Percentiles rank a stretch among this genome's conserved stretches.
Conservation (phyloP, 2,329 filamentous ascomycete species). For the Sporothrix brasiliensis region DNA sequence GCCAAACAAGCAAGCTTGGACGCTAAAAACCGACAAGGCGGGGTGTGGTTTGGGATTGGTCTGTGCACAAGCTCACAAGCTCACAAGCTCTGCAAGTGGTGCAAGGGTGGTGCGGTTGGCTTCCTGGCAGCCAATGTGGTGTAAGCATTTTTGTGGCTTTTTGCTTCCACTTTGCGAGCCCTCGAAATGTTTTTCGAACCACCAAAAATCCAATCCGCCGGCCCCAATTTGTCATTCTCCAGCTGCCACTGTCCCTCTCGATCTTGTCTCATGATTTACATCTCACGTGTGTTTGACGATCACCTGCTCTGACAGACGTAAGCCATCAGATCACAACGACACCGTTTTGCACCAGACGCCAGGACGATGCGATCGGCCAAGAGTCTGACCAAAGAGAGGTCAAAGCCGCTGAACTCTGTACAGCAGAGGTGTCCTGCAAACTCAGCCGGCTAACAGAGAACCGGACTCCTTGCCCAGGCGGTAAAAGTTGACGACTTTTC, state of each 20-base stretch:
- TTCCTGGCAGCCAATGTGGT: no score
- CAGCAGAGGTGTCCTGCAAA: slow-evolving; percentile 2
- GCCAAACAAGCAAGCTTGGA: slow-evolving; percentile 24
- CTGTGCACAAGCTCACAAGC: slow-evolving; percentile 20
- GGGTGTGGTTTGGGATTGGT: slow-evolving; percentile 1
- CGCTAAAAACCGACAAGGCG: slow-evolving; percentile 26
- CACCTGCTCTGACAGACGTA: neutral
- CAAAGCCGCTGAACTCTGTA: slow-evolving; percentile 9
- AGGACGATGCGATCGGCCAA: slow-evolving; percentile 11
- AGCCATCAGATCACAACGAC: neutral
- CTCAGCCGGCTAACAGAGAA: neutral
- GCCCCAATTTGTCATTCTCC: slow-evolving; percentile 13
- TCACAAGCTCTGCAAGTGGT: neutral
- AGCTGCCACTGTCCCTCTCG: neutral
- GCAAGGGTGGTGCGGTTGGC: no score
- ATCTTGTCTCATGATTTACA: neutral
- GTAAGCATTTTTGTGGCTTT: neutral
- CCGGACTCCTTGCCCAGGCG: neutral
- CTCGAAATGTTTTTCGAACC: neutral
- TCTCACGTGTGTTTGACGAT: neutral
- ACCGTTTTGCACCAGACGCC: neutral
- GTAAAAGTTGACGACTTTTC: neutral
- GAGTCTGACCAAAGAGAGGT: slow-evolving; percentile 2
- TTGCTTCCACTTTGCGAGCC: neutral
- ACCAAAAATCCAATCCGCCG: neutral